A percentile compares a stretch with the other conserved stretches of the same genome.
Conservation (phyloP, 225 moss, liverwort and hornwort species). For the Polytrichum formosum region DNA sequence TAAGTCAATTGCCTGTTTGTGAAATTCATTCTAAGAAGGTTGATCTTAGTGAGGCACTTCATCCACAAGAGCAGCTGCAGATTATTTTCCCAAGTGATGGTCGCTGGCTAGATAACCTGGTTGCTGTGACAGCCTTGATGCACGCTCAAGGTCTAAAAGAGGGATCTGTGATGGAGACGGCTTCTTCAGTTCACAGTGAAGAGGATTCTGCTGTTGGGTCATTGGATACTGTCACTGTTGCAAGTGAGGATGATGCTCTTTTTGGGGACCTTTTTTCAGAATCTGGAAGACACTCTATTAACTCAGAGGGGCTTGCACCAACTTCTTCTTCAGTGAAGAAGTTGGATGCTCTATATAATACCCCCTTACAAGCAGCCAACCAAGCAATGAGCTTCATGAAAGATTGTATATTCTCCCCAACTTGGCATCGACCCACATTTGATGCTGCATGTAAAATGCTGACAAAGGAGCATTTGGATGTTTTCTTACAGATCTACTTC, state of each 20-base stretch:
- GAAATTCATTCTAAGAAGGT: slow-evolving; percentile 67
- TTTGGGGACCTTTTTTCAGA: slow-evolving; percentile 99
- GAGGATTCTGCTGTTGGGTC: slow-evolving; percentile 91
- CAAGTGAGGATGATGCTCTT: slow-evolving; percentile 96
- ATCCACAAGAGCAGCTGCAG: slow-evolving; percentile 80
- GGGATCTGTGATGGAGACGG: slow-evolving; percentile 76
- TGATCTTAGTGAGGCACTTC: slow-evolving; percentile 50
- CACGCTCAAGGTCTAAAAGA: slow-evolving; percentile 97
- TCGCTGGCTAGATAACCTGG: slow-evolving; percentile 85
- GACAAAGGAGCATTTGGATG: slow-evolving; percentile 82
- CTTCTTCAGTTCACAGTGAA: slow-evolving; percentile 96
- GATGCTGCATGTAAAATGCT: slow-evolving; percentile 78
- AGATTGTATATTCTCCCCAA: slow-evolving; percentile 74
- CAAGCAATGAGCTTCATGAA: slow-evolving; percentile 83
- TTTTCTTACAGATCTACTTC: slow-evolving; percentile 88
- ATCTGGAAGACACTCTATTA: slow-evolving; percentile 90
- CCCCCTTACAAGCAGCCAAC: slow-evolving; percentile 87
- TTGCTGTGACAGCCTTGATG: slow-evolving; percentile 79
- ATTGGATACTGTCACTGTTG: slow-evolving; percentile 92
- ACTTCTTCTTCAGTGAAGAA: slow-evolving; percentile 87
- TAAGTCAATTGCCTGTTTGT: slow-evolving; percentile 39
- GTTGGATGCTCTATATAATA: slow-evolving; percentile 86
- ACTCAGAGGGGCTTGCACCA: slow-evolving; percentile 86
- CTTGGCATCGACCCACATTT: slow-evolving; percentile 92
- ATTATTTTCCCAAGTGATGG: slow-evolving; percentile 74